Evolutionary conservation across 2,329 filamentous ascomycete species (phyloP).

Genomic region (Didymellaceae sp.): DNA sequence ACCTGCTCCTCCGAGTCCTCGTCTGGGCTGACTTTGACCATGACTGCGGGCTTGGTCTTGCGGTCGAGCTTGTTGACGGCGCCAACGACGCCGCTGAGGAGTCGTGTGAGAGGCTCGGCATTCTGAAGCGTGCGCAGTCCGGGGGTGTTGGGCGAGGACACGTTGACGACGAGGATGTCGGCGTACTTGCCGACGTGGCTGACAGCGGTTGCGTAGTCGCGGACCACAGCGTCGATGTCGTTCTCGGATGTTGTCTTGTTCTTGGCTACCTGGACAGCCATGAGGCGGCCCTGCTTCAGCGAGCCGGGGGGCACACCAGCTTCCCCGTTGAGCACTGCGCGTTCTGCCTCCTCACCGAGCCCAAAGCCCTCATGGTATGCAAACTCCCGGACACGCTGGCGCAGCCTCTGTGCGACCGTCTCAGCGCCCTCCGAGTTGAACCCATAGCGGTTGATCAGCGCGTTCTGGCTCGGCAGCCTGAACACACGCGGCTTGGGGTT

Average conservation of each 20-base stretch:
- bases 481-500: conserved; percentile 91
- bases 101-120: conserved; percentile 78
- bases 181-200: conserved; percentile 83
- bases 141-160: conserved; percentile 95
- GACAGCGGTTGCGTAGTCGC: conserved; percentile 88
- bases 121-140: conserved; percentile 88
- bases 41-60: conserved; percentile 78
- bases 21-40: conserved; percentile 98
- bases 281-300: conserved; percentile 73
- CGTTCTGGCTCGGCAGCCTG: conserved; percentile 80
- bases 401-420: conserved; percentile 78
- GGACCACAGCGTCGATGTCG: conserved; percentile 80
- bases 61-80: conserved; percentile 74
- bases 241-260: conserved; percentile 89
- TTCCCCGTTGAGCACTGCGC: conserved; percentile 76
- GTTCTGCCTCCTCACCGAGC: conserved; percentile 67
- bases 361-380: conserved; percentile 73
- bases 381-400: conserved; percentile 78
- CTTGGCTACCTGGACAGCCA: conserved; percentile 95
- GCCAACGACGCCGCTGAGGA: conserved; percentile 81
- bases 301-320: conserved; percentile 83
- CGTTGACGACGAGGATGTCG: conserved; percentile 96
- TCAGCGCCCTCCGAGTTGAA: conserved; percentile 92
- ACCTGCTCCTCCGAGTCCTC: conserved; percentile 87
- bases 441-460: conserved; percentile 93